phyloP scores from a whole-genome alignment of 257 asterid species.

The Linaria vulgaris region DNA sequence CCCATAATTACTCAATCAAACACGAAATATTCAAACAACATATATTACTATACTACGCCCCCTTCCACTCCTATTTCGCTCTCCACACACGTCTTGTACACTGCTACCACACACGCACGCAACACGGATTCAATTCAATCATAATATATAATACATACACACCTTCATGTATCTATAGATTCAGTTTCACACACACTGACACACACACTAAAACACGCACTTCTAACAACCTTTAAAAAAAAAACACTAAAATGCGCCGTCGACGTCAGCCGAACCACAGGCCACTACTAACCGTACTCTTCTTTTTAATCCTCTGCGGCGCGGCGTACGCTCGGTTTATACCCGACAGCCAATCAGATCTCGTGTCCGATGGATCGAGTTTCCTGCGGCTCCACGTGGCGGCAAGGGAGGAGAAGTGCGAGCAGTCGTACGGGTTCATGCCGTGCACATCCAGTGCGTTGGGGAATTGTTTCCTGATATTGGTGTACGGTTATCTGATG shows the following conservation, averaged over 20 bases:
- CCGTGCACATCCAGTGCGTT: constrained; percentile 76
- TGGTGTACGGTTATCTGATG: constrained; percentile 85
- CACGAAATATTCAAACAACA: no score
- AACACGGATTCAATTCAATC: background rate
- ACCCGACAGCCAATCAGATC: constrained; percentile 48
- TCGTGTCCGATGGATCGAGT: constrained; percentile 45
- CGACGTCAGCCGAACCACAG: constrained; percentile 5
- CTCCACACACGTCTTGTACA: constrained; percentile 9
- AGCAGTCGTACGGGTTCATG: constrained; percentile 83
- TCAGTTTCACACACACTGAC: background rate
- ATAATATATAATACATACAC: background rate
- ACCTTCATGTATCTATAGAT: background rate
- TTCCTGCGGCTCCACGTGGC: constrained; percentile 42
- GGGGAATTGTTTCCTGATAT: constrained; percentile 66
- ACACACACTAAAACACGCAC: background rate
- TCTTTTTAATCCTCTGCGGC: constrained; percentile 47
- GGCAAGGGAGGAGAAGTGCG: constrained; percentile 63
- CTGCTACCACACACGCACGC: background rate
- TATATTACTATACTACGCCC: no score
- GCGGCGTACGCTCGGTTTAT: constrained; percentile 44
- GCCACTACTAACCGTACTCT: background rate
- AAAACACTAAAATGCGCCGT: constrained; percentile 1
- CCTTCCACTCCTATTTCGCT: background rate
- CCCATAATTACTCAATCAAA: no score
- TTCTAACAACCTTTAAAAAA: background rate